A percentile compares a stretch with the other conserved stretches of the same genome.
phyloP scores from a whole-genome alignment of 179 eudicot species.

The Nepenthes alata region DNA sequence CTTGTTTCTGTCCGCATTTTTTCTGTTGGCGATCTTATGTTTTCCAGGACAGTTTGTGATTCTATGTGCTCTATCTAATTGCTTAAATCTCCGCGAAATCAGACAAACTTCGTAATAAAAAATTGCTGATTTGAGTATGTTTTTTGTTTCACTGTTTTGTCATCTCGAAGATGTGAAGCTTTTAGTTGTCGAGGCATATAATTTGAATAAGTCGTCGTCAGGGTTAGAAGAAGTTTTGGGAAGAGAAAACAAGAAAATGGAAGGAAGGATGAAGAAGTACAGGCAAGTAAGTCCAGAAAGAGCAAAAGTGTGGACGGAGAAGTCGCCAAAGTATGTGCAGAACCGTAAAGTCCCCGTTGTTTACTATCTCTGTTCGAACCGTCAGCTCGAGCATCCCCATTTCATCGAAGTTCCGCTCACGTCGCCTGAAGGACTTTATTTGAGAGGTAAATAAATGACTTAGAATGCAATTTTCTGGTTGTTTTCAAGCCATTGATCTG shows the following conservation, averaged over 20 bases:
- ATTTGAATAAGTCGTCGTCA: background rate
- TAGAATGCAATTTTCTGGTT: background rate
- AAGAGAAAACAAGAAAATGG: slow-evolving; percentile 27
- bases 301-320: slow-evolving; percentile 85
- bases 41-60: too few relatives aligned
- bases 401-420: slow-evolving; percentile 66
- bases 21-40: too few relatives aligned
- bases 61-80: too few relatives aligned
- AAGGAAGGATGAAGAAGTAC: slow-evolving; percentile 64
- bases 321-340: slow-evolving; percentile 69
- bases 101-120: too few relatives aligned
- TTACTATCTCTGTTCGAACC: slow-evolving; percentile 69
- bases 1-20: too few relatives aligned
- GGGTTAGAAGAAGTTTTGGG: slow-evolving; percentile 9
- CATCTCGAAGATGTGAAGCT: too few relatives aligned
- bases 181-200: too few relatives aligned
- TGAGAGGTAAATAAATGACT: slow-evolving; percentile 47
- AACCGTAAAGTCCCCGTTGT: slow-evolving; percentile 70
- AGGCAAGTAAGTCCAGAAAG: slow-evolving; percentile 83
- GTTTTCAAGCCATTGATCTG: slow-evolving; percentile 4
- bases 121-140: too few relatives aligned
- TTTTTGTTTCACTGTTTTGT: too few relatives aligned
- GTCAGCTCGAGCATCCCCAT: slow-evolving; percentile 93
- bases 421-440: slow-evolving; percentile 67
- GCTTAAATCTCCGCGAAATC: too few relatives aligned